Conservation (phyloP, 176 grass and related monocot species). For the Pharus latifolius region DNA sequence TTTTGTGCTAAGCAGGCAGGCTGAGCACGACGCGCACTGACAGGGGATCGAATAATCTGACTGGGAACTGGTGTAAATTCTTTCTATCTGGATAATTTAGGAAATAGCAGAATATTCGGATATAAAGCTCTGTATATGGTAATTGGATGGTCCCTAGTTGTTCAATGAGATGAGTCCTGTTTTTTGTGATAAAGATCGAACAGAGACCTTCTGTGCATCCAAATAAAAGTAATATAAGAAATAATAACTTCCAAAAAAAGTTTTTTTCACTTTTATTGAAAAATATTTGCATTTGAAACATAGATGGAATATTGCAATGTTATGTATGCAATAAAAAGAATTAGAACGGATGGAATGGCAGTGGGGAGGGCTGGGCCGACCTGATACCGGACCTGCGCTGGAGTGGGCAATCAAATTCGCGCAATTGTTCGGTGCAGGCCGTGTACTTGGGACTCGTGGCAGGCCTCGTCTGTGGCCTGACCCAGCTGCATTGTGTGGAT, state of each 20-base stretch:
- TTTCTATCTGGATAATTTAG: neutral
- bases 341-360: too few species aligned
- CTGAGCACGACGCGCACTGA: slow-evolving; percentile 19
- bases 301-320: too few species aligned
- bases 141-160: neutral
- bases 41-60: neutral
- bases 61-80: neutral
- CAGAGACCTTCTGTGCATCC: neutral
- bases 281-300: too few species aligned
- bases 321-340: too few species aligned
- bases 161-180: neutral
- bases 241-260: neutral
- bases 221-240: neutral
- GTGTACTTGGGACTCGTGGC: too few species aligned
- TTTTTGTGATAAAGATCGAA: slow-evolving; percentile 2
- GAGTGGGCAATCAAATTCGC: too few species aligned
- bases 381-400: too few species aligned
- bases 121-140: neutral
- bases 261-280: too few species aligned
- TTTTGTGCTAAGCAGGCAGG: slow-evolving; percentile 7
- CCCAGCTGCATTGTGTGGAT: too few species aligned
- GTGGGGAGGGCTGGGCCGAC: too few species aligned
- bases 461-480: too few species aligned
- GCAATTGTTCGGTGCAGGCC: too few species aligned
- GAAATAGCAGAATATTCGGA: neutral